Base-by-base conservation (phyloP, 1,139 yeast species). In the Barnettozyma hawaiiensis region DNA sequence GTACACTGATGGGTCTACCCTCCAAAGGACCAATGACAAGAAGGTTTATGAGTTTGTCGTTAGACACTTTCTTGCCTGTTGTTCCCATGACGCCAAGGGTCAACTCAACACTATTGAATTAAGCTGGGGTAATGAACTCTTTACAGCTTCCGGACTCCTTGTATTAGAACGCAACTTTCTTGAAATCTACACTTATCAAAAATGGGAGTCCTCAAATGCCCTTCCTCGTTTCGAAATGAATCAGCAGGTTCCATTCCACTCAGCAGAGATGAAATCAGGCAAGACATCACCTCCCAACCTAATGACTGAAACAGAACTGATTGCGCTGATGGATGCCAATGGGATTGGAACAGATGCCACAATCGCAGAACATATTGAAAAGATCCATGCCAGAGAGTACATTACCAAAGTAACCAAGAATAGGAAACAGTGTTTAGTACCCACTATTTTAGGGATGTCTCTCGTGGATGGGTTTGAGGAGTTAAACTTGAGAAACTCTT, bases 281-380 rank as follows among this genome's bases (percentile, higher is more conserved):
- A 72, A 73, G 44, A 92, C 98, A 0, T 60, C 81, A 0, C 80
- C 96, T 0, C 98, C 98, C 0, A 66, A 67, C 31, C 83, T 79
- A 43, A 75, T 94, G 71, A 90, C 98, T 0, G 99, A 94, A 62
- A 74, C 96, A 0, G 98, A 92, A 56, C 70, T 94, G 29, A 87
- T 94, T 65, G 84, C 89, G 10, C 66, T 92, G 40, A 94, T 94
- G 99, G 98, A 94, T 65, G 86, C 79, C 7, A 94, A 94, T 63
- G 97, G 97, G 0, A 94, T 94, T 39, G 99, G 99, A 1, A 94
- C 99, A 0, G 99, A 94, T 67, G 98, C 99, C 1, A 94, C 99
- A 0, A 94, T 94, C 66, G 98, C 98, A 0, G 98, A 92, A 35
- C 99, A 94, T 62, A 92, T 94, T 31, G 90, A 85, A 47, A 90